These are phyloP conservation scores for Pseudopithomyces chartarum DNA, from an alignment of 2,329 filamentous ascomycete genomes.

Conservation along the genomic window DNA sequence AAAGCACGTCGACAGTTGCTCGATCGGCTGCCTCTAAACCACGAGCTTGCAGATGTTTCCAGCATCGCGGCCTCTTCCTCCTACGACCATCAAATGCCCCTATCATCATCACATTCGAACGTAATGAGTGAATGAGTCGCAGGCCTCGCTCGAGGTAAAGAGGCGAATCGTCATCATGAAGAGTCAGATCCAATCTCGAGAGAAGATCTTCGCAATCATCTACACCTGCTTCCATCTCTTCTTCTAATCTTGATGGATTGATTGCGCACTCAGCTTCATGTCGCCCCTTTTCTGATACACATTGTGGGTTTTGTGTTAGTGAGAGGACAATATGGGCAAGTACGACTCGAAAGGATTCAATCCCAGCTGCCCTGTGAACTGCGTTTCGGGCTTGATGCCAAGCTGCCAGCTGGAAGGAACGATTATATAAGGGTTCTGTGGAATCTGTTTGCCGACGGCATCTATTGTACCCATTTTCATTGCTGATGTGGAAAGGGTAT, in stretches of 20 bases:
- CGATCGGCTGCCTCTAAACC: constrained; percentile 43
- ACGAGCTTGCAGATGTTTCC: constrained; percentile 20
- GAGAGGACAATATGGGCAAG: constrained; percentile 54
- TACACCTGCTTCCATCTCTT: constrained; percentile 14
- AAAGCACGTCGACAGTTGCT: constrained; percentile 59
- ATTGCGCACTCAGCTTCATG: neutral
- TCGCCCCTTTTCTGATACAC: constrained; percentile 15
- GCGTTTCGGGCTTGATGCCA: constrained; percentile 51
- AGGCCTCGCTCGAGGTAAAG: constrained; percentile 48
- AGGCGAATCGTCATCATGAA: constrained; percentile 44
- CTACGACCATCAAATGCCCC: constrained; percentile 13
- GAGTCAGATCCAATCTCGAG: constrained; percentile 37
- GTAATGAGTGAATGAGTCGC: constrained; percentile 45
- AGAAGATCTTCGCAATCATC: constrained; percentile 36
- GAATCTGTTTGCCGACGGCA: constrained; percentile 13
- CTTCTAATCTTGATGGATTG: neutral
- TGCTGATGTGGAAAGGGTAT: constrained; percentile 33
- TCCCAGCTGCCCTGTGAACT: constrained; percentile 43
- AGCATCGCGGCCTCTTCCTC: constrained; percentile 15
- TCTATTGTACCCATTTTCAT: constrained; percentile 7
- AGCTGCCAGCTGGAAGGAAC: constrained; percentile 44
- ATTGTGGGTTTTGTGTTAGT: constrained; percentile 49
- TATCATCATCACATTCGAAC: constrained; percentile 35
- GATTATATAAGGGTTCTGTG: constrained; percentile 35
- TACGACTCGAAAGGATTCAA: constrained; percentile 53